Percentiles rank a stretch among this genome's conserved stretches.
Conservation (phyloP, 2,329 filamentous ascomycete species). For the Gnomoniopsis sp. region DNA sequence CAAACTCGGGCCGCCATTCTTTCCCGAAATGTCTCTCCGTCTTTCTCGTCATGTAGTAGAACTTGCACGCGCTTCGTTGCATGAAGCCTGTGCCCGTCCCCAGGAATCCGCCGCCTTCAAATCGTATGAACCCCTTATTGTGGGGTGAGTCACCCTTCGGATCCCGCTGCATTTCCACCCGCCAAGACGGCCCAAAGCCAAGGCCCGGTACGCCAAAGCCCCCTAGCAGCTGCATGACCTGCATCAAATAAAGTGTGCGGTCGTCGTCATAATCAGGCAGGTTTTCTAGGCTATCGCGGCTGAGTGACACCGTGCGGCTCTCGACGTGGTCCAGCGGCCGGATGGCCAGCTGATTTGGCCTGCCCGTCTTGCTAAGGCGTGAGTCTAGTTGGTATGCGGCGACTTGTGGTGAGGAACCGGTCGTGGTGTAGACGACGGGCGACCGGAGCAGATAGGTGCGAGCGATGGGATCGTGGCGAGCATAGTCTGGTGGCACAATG, state of each 20-base stretch:
- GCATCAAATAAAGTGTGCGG: conserved; percentile 8
- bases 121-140: conserved; percentile 6
- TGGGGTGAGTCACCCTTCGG: neutral
- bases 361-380: conserved; percentile 4
- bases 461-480: conserved; percentile 9
- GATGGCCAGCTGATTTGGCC: conserved; percentile 8
- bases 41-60: conserved; percentile 19
- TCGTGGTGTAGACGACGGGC: conserved; percentile 10
- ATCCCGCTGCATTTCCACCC: conserved; percentile 11
- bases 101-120: conserved; percentile 10
- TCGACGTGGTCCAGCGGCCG: conserved; percentile 11
- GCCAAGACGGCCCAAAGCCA: conserved; percentile 10
- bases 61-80: conserved; percentile 11
- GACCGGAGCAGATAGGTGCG: conserved; percentile 3
- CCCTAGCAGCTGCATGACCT: conserved; percentile 12
- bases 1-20: conserved; percentile 11
- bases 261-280: conserved; percentile 4
- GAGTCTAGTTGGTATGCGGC: conserved; percentile 6
- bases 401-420: conserved; percentile 11
- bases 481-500: conserved; percentile 6
- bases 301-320: conserved; percentile 10
- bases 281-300: neutral
- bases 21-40: neutral
- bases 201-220: conserved; percentile 4
- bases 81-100: conserved; percentile 11